Base-by-base conservation (phyloP, 768 basidiomycete genomes). In the Pulveroboletus frians region DNA sequence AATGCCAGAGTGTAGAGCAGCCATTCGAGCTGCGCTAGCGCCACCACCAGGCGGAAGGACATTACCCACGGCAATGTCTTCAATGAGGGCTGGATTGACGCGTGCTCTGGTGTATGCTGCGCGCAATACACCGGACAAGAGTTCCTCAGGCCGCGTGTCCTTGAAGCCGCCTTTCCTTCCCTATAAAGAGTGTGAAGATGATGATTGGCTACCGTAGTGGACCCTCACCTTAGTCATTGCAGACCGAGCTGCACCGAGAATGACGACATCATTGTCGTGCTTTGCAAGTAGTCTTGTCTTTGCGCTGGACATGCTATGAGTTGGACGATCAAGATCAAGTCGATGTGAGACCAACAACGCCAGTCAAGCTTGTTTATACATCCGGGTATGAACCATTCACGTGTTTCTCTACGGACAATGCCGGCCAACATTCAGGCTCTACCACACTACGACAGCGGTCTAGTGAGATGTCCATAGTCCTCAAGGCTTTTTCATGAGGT, bases 141-240 rank as follows among this genome's bases (percentile, higher is more conserved):
- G 75, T 54, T 89, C 81, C 52, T 92, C 91, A 5, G 89, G 86
- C 44, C 80, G 77, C 31, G 89, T 92, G 69, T 94, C 89, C 69
- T 92, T 92, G 78, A 92, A 93, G 13, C 85, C 88, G 47, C 92
- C 92, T 62, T 92, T 93, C 63, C 76, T 83, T 21, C 80, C 81
- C 88, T 90, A 55, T 17, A 56, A 41, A 51, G 41, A 26, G 38
- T 41, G 39, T 43, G 43, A 57, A 43, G 26, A 27, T 15, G 26
- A 30, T n/a, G 20, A 15, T 27, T 39, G 32, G 44, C 7, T 35
- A 29, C 30, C 49, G 34, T 26, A 37, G 40, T 17, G 36, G 27
- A 3, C 35, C 29, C 36, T 38, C 30, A 89, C 92, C 78, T 93
- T 95, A 27, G 94, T 96, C 51, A 95, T 77, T 21, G 96, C 90